These are phyloP conservation scores for Neonectria magnoliae DNA, from an alignment of 2,329 filamentous ascomycete genomes.

Conservation along the genomic window DNA sequence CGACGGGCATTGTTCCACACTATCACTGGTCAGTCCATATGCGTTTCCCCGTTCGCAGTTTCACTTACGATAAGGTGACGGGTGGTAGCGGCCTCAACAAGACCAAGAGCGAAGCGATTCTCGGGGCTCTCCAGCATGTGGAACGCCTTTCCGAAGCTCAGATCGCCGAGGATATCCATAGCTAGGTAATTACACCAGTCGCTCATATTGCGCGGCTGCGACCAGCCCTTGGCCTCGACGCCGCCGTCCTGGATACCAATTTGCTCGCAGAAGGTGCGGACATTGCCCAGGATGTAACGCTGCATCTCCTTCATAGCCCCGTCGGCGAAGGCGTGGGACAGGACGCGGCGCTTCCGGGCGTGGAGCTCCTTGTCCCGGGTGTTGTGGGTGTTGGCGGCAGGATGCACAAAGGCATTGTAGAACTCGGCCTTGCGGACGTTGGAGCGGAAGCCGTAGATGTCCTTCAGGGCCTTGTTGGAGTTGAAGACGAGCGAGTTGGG, in stretches of 20 bases:
- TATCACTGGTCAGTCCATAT: slow-evolving; percentile 42
- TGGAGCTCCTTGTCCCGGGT: slow-evolving; percentile 74
- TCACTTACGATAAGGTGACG: slow-evolving; percentile 73
- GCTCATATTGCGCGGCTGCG: slow-evolving; percentile 67
- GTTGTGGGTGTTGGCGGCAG: slow-evolving; percentile 78
- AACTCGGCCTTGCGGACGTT: slow-evolving; percentile 76
- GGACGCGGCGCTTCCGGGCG: slow-evolving; percentile 75
- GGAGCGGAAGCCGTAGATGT: slow-evolving; percentile 71
- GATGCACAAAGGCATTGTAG: slow-evolving; percentile 78
- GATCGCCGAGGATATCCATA: slow-evolving; percentile 70
- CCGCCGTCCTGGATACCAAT: slow-evolving; percentile 56
- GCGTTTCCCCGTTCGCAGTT: background rate
- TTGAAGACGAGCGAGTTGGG: slow-evolving; percentile 84
- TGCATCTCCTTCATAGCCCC: slow-evolving; percentile 74
- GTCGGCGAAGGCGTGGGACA: slow-evolving; percentile 78
- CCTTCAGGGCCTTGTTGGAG: slow-evolving; percentile 72
- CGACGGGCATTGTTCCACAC: slow-evolving; percentile 77
- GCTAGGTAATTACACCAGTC: slow-evolving; percentile 71
- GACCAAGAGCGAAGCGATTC: slow-evolving; percentile 72
- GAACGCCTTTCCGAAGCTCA: slow-evolving; percentile 71
- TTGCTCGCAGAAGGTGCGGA: slow-evolving; percentile 72
- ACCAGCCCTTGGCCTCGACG: slow-evolving; percentile 66
- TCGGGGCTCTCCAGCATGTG: slow-evolving; percentile 68
- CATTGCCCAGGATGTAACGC: slow-evolving; percentile 71
- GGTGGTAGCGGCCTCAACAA: slow-evolving; percentile 75